phyloP scores from a whole-genome alignment of 768 basidiomycete species.

The Paxillus involutus region DNA sequence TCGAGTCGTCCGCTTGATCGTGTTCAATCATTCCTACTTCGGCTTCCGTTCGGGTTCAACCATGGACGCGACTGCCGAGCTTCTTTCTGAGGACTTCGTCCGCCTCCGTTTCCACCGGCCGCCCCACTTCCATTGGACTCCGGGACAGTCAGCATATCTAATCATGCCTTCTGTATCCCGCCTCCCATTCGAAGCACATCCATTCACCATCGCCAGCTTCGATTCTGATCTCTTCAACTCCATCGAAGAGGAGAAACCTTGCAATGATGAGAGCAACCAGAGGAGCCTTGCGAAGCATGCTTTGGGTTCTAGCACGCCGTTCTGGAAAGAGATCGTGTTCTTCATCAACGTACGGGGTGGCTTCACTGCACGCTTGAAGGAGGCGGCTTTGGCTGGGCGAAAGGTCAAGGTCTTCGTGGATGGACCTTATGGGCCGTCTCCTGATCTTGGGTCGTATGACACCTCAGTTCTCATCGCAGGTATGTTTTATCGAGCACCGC shows the following conservation, averaged over 20 bases:
- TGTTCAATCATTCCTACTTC: constrained; percentile 41
- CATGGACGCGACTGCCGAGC: constrained; percentile 38
- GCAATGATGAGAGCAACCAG: constrained; percentile 5
- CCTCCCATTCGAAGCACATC: constrained; percentile 49
- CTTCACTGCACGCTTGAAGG: constrained; percentile 47
- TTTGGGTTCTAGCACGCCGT: constrained; percentile 2
- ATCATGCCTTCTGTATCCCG: constrained; percentile 42
- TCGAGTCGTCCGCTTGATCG: constrained; percentile 40
- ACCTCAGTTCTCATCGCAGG: constrained; percentile 49
- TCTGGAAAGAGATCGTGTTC: constrained; percentile 45
- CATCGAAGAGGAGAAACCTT: neutral
- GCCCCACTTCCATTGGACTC: constrained; percentile 45
- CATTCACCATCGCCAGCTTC: constrained; percentile 53
- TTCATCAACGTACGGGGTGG: constrained; percentile 55
- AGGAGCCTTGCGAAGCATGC: neutral
- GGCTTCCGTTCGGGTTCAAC: constrained; percentile 20
- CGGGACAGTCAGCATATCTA: constrained; percentile 53
- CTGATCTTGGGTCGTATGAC: constrained; percentile 37
- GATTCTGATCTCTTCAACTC: constrained; percentile 12
- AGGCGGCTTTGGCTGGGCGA: constrained; percentile 25
- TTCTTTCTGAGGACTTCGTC: constrained; percentile 42
- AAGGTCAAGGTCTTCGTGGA: constrained; percentile 50
- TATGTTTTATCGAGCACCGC: constrained; percentile 6
- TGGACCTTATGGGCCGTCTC: constrained; percentile 50
- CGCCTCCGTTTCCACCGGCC: constrained; percentile 42